Evolutionary conservation across 345 rosid species (phyloP).

Genomic region (Melaleuca alternifolia): DNA sequence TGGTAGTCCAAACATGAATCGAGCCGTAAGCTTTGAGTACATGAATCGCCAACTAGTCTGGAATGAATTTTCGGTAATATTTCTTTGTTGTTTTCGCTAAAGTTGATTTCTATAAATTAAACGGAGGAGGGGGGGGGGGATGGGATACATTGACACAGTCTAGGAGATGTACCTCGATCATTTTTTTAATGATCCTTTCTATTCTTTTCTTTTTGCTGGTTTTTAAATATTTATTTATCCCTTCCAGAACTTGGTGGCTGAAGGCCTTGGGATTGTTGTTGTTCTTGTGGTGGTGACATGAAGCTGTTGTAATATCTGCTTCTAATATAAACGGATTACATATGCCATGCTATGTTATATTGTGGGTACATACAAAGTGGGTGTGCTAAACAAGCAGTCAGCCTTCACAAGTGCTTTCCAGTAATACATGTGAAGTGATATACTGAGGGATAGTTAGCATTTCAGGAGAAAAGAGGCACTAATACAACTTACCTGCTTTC

Average conservation of each 20-base stretch:
- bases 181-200: neutral
- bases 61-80: constrained; percentile 94
- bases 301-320: neutral
- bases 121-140: too few species aligned
- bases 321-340: neutral
- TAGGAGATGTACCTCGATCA: neutral
- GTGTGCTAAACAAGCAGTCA: neutral
- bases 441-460: neutral
- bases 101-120: neutral
- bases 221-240: neutral
- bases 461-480: neutral
- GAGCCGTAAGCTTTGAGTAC: constrained; percentile 97
- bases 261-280: neutral
- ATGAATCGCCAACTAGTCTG: constrained; percentile 97
- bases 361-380: neutral
- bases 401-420: neutral
- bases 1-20: constrained; percentile 84
- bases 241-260: neutral
- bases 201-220: neutral
- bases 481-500: neutral
- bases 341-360: neutral
- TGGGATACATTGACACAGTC: neutral
- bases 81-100: neutral
- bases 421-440: neutral
- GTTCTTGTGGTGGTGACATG: neutral